Evolutionary conservation across 2,329 filamentous ascomycete genomes (phyloP), one percentile per base, ranked within the genome.

Genomic region (Colletotrichum orchidophilum): DNA sequence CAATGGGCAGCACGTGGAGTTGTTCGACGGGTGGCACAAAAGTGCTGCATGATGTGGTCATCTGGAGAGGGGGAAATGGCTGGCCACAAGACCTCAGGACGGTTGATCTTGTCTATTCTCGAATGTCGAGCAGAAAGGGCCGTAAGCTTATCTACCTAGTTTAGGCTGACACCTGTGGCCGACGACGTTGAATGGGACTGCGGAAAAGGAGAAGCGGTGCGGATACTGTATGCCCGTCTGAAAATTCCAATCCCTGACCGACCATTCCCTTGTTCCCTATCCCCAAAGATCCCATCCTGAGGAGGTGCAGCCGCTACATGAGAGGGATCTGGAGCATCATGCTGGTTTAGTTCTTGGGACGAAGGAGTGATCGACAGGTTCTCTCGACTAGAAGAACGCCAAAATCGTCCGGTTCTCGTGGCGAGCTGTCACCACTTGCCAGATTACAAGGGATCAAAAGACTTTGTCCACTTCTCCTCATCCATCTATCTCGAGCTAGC

Each of bases 31-130:
- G 42, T 57, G 27, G 29, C 59, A 68, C 58, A 49, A 52, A 46
- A 21, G 21, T 21, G 31, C 64, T 71, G 64, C 69, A 71, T 71
- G 69, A 71, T 71, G 69, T 64, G 58, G 69, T 71, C 69, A 71
- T 71, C 53, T 71, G 64, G 33, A 49, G 64, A 46, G 64, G 52
- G 64, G 52, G 58, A 29, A 46, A 63, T 57, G 39, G 58, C 11
- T 53, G 52, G 64, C 69, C 64, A 68, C 69, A 35, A 18, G 69
- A 71, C 64, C 49, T 63, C 46, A 29, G 13, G 29, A n/a, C 21
- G 53, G 64, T 53, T 52, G 64, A 68, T 63, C 49, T 33, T 26
- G 59, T 57, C 52, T 39, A 12, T 27, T 29, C 42, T 55, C 9
- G 52, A 46, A 46, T 46, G 18, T 46, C 31, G 57, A 49, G 26